Evolutionary conservation across 768 basidiomycete genomes (phyloP), one percentile per base, ranked within the genome.

Genomic region (Pisolithus marmoratus): DNA sequence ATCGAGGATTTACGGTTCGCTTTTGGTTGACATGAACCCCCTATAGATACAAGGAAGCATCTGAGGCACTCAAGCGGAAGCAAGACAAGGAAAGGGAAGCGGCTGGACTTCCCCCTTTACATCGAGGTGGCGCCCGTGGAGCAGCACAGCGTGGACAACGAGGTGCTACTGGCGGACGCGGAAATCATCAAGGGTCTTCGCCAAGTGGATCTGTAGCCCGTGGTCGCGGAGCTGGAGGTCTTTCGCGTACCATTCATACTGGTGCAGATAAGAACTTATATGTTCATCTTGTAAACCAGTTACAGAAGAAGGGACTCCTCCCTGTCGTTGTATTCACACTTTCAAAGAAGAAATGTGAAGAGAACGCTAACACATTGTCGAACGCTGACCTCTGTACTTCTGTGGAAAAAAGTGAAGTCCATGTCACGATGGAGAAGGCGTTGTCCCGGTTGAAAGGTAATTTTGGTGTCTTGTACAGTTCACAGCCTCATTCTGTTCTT

Each of bases 21-120:
- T 44, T 19, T 36, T 24, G 36, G 8, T 38, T 58, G 27, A 45
- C 43, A 50, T 54, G 46, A 53, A 12, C 38, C 23, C 49, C 49
- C 29, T 19, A 40, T 55, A 94, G 94, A 12, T 94, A 94, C 72
- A 90, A 92, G 63, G 85, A 87, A 36, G 96, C 96, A 0, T 82
- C 83, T 15, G 93, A 97, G 58, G 85, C 94, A 2, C 72, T 95
- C 19, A 80, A 84, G 47, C 79, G 94, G 36, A 99, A 98, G 70
- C 96, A 99, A 68, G 96, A 98, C 65, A 98, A 97, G 67, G 95
- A 98, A 67, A 81, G 96, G 46, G 94, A 98, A 71, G 94, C 94
- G 0, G 92, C 92, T 2, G 96, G 96, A 0, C 69, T 97, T 31
- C 83, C 86, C 7, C 92, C 93, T 5, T 83, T 94, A 0, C 89